phyloP scores from a whole-genome alignment of 1,284 basidiomycete genomes.

The Singerocomus inundabilis region DNA sequence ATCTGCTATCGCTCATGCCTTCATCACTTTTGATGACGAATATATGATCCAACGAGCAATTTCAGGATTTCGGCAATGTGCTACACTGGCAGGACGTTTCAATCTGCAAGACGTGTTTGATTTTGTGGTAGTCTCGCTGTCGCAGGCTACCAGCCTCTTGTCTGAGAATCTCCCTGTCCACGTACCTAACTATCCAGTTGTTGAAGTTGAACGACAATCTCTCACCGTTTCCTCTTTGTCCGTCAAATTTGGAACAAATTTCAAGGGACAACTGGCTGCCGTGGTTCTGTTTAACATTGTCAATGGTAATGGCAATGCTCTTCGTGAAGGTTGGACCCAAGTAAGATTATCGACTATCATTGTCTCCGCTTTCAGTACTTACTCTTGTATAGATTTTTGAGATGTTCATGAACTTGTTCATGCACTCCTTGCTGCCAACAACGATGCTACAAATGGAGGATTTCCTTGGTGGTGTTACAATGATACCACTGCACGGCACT shows the following conservation, averaged over 20 bases:
- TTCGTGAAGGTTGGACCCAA: slow-evolving; percentile 93
- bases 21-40: slow-evolving; percentile 96
- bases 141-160: slow-evolving; percentile 82
- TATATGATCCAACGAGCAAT: slow-evolving; percentile 95
- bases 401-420: slow-evolving; percentile 96
- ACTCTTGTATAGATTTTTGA: slow-evolving; percentile 79
- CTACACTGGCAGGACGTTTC: slow-evolving; percentile 88
- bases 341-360: slow-evolving; percentile 39
- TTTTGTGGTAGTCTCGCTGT: slow-evolving; percentile 90
- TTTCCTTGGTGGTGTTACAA: slow-evolving; percentile 86
- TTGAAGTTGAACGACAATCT: slow-evolving; percentile 90
- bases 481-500: slow-evolving; percentile 82
- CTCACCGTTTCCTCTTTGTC: slow-evolving; percentile 92
- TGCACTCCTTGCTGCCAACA: slow-evolving; percentile 86
- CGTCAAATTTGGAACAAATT: slow-evolving; percentile 92
- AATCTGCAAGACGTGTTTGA: slow-evolving; percentile 94
- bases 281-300: slow-evolving; percentile 98
- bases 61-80: slow-evolving; percentile 94
- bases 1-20: slow-evolving; percentile 88
- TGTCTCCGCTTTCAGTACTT: slow-evolving; percentile 1
- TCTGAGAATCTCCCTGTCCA: slow-evolving; percentile 71
- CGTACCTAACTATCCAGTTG: slow-evolving; percentile 82
- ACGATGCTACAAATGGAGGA: slow-evolving; percentile 96
- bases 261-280: slow-evolving; percentile 94
- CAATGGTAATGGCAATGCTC: slow-evolving; percentile 93